A percentile compares a stretch with the other conserved stretches of the same genome.
These are phyloP conservation scores for Termitomyces sp. DNA, from an alignment of 768 basidiomycete species.

Conservation along the genomic window DNA sequence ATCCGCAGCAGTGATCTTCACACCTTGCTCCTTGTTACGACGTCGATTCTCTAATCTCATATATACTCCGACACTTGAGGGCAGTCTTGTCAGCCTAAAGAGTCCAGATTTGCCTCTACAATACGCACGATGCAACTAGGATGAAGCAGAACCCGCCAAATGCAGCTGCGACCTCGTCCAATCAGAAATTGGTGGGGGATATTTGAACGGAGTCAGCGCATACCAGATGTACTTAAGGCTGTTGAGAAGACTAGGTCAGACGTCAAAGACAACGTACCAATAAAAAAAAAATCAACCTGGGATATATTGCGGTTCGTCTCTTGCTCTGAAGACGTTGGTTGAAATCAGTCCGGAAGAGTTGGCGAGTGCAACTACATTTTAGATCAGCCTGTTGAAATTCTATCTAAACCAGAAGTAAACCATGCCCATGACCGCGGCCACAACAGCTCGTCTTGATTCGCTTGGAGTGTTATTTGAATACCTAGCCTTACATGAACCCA, in stretches of 20 bases:
- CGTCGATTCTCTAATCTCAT: constrained; percentile 48
- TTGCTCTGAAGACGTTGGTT: constrained; percentile 48
- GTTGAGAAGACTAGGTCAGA: not conserved
- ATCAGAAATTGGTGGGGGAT: not conserved
- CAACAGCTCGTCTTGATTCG: constrained; percentile 45
- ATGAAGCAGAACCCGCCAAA: constrained; percentile 46
- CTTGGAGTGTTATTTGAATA: constrained; percentile 49
- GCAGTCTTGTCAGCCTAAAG: constrained; percentile 1
- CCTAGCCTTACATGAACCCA: constrained; percentile 20
- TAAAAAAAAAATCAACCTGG: constrained; percentile 28
- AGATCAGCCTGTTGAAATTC: not conserved
- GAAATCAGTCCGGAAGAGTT: constrained; percentile 49
- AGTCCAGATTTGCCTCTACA: not conserved
- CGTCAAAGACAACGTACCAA: not conserved
- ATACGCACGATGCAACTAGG: constrained; percentile 31
- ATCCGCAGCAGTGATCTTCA: constrained; percentile 38
- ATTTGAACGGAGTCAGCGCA: not conserved
- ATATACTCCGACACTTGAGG: constrained; percentile 37
- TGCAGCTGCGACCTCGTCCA: constrained; percentile 27
- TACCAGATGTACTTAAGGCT: constrained; percentile 44
- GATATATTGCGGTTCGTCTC: constrained; percentile 49
- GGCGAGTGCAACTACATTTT: constrained; percentile 41
- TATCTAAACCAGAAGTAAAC: too few relatives aligned
- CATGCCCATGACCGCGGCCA: constrained; percentile 50
- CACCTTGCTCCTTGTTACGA: constrained; percentile 39